A percentile compares a stretch with the other conserved stretches of the same genome.
Conservation (phyloP, 2,329 filamentous ascomycete genomes). For the Phialophora macrospora region DNA sequence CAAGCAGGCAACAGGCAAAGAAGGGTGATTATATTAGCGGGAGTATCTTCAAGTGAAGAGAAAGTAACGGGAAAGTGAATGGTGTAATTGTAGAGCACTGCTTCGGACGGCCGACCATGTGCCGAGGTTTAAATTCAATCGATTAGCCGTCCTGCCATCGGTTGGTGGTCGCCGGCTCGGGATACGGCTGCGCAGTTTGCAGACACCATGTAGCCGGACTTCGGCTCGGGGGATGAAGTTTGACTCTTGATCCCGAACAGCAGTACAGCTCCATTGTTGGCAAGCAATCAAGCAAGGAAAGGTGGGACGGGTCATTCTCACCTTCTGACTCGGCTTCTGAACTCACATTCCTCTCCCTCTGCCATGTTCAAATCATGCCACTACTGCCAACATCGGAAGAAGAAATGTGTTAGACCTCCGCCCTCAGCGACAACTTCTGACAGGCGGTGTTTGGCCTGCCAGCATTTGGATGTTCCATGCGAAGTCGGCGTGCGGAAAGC, state of each 20-base stretch:
- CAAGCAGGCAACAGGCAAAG: neutral
- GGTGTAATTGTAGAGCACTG: neutral
- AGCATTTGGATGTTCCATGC: neutral
- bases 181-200: neutral
- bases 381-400: constrained; percentile 14
- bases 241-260: neutral
- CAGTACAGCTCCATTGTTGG: neutral
- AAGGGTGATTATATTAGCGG: neutral
- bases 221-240: neutral
- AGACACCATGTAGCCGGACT: neutral
- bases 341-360: neutral
- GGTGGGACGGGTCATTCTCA: neutral
- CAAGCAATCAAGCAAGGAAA: neutral
- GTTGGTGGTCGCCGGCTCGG: too few species aligned
- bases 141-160: neutral
- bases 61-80: neutral
- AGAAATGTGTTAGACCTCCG: constrained; percentile 12
- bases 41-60: neutral
- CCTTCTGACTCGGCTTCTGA: neutral
- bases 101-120: neutral
- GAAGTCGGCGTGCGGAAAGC: neutral
- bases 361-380: constrained; percentile 11
- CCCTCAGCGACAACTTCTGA: neutral
- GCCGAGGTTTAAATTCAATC: neutral
- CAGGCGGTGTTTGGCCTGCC: neutral